These are phyloP conservation scores for Fonsecaea multimorphosa DNA, from an alignment of 2,329 filamentous ascomycete genomes.

Conservation along the genomic window DNA sequence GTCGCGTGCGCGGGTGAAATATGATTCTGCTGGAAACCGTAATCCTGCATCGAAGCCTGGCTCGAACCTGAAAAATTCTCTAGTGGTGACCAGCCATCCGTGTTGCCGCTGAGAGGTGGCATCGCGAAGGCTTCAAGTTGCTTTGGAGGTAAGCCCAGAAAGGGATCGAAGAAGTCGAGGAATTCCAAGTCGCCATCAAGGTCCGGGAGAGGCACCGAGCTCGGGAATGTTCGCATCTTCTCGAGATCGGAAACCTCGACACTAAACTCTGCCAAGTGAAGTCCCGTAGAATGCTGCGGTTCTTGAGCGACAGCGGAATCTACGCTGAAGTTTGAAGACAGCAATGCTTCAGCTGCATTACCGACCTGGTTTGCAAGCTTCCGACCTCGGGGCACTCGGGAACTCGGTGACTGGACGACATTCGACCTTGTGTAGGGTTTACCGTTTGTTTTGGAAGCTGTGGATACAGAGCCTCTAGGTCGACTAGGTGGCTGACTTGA, in stretches of 20 bases:
- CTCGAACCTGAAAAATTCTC: constrained; percentile 33
- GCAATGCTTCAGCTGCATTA: background rate
- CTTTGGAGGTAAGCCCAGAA: constrained; percentile 29
- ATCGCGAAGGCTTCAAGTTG: constrained; percentile 28
- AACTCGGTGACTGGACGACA: background rate
- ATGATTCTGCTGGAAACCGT: constrained; percentile 25
- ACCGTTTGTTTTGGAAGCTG: background rate
- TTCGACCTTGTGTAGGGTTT: background rate
- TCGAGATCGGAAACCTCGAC: constrained; percentile 28
- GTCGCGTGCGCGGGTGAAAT: constrained; percentile 7
- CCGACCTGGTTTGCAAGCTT: background rate
- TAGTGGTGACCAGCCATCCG: constrained; percentile 31
- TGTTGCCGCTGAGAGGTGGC: constrained; percentile 20
- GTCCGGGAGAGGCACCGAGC: constrained; percentile 30
- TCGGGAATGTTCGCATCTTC: constrained; percentile 33
- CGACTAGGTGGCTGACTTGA: background rate
- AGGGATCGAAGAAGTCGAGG: constrained; percentile 35
- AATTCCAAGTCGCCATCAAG: constrained; percentile 32
- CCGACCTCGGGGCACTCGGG: background rate
- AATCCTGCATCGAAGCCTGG: constrained; percentile 30
- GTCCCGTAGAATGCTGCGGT: constrained; percentile 5
- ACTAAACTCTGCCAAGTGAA: constrained; percentile 25
- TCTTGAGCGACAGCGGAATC: constrained; percentile 2
- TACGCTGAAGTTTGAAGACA: background rate
- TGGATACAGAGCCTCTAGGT: background rate